Evolutionary conservation across 2,329 filamentous ascomycete species (phyloP), one percentile per base, ranked within the genome.

Genomic region (Leptoxyphium fumago): DNA sequence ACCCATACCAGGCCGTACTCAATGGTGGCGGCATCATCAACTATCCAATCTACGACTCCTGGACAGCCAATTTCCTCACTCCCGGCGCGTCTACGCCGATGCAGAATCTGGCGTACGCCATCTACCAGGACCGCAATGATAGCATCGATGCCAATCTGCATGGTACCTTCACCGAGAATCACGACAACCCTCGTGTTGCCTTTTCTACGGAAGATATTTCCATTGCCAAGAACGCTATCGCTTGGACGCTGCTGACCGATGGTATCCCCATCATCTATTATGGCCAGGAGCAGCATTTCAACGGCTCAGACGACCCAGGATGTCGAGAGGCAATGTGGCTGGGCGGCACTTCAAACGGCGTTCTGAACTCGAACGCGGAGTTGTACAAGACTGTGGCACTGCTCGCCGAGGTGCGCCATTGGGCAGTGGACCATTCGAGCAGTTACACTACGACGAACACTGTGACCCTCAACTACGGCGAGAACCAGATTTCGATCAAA

Each of bases 261-360:
- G 78, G 78, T 15, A 74, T 81, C 34, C 77, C 77, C 1, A 75
- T 80, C 44, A 67, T 81, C 29, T 82, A 81, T 59, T 71, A 79
- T 50, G 78, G 78, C 26, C 74, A 78, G 48, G 78, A 82, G 59
- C 78, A 82, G 53, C 74, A 72, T 47, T 77, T 70, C 55, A 47
- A 40, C 2, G 58, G 56, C 29, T 45, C 46, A 13, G 51, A 48
- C 10, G 61, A 61, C 28, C 64, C 65, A 0, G 59, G 55, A 43
- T 66, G 66, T 40, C 59, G 65, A 36, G 65, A 67, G 48, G 65
- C 65, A 2, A 50, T 64, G 15, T 68, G 65, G 65, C 50, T 62
- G 8, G 57, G 57, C 13, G 55, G 54, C 5, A 49, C 59, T 3
- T 13, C 32, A 3, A 36, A 15, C 32, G 32, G 32, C 9, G 46